Base-by-base conservation (phyloP, 106 monocot genomes). In the Dendrobium officinale region DNA sequence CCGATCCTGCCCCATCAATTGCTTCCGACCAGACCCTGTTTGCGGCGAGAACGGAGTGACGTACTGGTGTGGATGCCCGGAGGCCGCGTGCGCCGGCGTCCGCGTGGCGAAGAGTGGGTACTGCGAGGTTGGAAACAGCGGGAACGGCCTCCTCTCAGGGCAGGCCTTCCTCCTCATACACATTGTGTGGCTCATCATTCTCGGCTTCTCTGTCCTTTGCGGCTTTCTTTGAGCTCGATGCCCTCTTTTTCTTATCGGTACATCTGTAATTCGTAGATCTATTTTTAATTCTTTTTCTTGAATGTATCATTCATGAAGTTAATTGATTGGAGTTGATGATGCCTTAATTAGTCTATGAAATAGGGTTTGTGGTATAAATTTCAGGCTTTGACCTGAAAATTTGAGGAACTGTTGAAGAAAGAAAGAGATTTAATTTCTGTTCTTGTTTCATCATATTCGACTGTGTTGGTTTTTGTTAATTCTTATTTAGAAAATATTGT, bases 1-100 rank as follows among this genome's bases (percentile, higher is more conserved):
- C n/a, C 27, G 66, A 8, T 70, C 80, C 31, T 95, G 94, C 77
- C 83, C 86, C 5, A n/a, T 92, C 44, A 85, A 48, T 49, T 95
- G 94, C 82, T 92, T 92, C 85, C 81, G 86, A 15, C 75, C 90
- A 5, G 90, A 92, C 61, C 94, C 94, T 3, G 95, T 95, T 20
- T 95, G 95, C 89, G 95, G 92, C 27, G 90, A 20, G 33, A 77
- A 95, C 82, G 92, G 92, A 29, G 80, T 89, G 47, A 95, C 95
- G 58, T 95, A 92, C 82, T 90, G 92, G 90, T 95, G 95, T 81
- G 95, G 95, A 47, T 92, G 92, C 79, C 67, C 84, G 9, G 92
- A 95, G 37, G 92, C 92, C 5, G 91, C 87, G 4, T 95, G 95
- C 82, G 82, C 79, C 24, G 90, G 91, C n/a, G 89, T 79, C 29